These are phyloP conservation scores for Talaromyces sp. DNA, from an alignment of 2,329 filamentous ascomycete species.

Conservation along the genomic window DNA sequence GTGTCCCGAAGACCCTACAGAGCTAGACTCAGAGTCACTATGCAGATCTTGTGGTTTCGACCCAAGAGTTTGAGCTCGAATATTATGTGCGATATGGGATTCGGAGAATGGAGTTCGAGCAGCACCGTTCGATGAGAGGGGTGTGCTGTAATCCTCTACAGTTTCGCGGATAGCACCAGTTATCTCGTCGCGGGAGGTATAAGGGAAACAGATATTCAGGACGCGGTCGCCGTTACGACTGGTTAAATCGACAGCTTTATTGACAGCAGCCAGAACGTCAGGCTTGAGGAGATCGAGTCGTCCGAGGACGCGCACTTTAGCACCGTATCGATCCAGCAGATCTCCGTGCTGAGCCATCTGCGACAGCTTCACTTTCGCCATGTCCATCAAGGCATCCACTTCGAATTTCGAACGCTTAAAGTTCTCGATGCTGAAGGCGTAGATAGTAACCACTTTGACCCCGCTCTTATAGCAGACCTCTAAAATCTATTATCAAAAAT, in stretches of 20 bases:
- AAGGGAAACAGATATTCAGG: slow-evolving; percentile 96
- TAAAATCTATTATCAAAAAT: slow-evolving; percentile 65
- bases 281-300: slow-evolving; percentile 80
- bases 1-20: slow-evolving; percentile 41
- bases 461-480: slow-evolving; percentile 98
- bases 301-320: slow-evolving; percentile 80
- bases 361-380: slow-evolving; percentile 91
- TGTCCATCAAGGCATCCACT: slow-evolving; percentile 94
- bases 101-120: slow-evolving; percentile 77
- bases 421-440: slow-evolving; percentile 98
- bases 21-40: slow-evolving; percentile 51
- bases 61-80: slow-evolving; percentile 64
- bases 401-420: slow-evolving; percentile 97
- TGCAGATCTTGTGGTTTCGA: slow-evolving; percentile 42
- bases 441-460: slow-evolving; percentile 95
- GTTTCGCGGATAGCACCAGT: slow-evolving; percentile 85
- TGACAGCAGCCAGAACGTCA: slow-evolving; percentile 86
- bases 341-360: slow-evolving; percentile 93
- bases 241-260: slow-evolving; percentile 83
- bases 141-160: slow-evolving; percentile 80
- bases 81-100: slow-evolving; percentile 82
- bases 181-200: slow-evolving; percentile 94
- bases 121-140: slow-evolving; percentile 53
- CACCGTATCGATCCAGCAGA: slow-evolving; percentile 88
- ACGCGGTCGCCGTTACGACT: slow-evolving; percentile 78